Percentiles rank a stretch among this genome's conserved stretches.
Evolutionary conservation across 169 alveolate genomes (phyloP).

Genomic region (Babesia caballi): DNA sequence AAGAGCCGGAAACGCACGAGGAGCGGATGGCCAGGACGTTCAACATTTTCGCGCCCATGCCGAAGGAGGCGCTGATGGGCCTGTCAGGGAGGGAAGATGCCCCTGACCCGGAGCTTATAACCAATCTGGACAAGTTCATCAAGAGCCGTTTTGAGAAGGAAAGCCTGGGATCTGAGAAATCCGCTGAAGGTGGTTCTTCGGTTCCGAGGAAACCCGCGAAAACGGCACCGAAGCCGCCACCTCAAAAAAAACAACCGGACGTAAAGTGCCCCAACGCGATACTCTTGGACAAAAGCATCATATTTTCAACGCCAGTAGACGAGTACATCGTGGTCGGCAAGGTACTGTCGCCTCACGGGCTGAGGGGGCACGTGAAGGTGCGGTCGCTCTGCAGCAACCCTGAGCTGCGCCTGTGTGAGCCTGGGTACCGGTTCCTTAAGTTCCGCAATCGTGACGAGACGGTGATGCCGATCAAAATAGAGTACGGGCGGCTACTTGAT

Average conservation of each 20-base stretch:
- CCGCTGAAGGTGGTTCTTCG: background rate
- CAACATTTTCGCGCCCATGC: conserved; percentile 30
- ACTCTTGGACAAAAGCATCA: conserved; percentile 33
- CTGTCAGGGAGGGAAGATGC: background rate
- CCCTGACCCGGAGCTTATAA: background rate
- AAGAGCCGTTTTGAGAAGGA: background rate
- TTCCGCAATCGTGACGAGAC: conserved; percentile 39
- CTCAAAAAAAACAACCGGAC: too few relatives aligned
- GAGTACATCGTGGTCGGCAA: conserved; percentile 53
- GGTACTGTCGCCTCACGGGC: conserved; percentile 40
- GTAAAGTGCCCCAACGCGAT: conserved; percentile 21
- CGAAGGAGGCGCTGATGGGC: conserved; percentile 9
- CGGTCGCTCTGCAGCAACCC: conserved; percentile 25
- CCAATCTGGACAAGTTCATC: background rate
- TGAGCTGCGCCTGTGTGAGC: conserved; percentile 41
- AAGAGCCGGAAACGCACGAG: conserved; percentile 14
- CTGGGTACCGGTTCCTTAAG: conserved; percentile 53
- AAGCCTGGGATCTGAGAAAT: background rate
- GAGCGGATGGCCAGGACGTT: conserved; percentile 29
- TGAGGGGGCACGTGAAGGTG: conserved; percentile 56
- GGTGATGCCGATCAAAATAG: conserved; percentile 56
- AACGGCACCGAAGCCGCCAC: background rate
- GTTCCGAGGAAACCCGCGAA: background rate
- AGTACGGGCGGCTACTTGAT: conserved; percentile 31
- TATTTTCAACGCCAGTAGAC: conserved; percentile 29